phyloP scores from a whole-genome alignment of 164 flowering plant genomes.

The Vitis rotundifolia region DNA sequence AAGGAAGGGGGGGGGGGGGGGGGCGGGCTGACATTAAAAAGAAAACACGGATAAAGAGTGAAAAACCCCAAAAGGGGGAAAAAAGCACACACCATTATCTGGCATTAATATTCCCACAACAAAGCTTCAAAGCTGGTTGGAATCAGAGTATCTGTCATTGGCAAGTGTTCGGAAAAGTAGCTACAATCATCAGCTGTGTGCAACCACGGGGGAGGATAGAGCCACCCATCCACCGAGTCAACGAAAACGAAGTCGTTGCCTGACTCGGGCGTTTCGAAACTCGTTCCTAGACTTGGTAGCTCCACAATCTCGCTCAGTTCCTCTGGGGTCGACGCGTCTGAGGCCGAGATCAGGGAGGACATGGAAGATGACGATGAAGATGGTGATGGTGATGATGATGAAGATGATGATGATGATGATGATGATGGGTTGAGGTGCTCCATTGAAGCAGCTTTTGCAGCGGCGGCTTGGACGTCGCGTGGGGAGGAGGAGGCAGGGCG shows the following conservation, averaged over 20 bases:
- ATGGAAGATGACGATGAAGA: neutral
- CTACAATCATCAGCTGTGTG: slow-evolving; percentile 8
- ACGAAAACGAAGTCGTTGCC: slow-evolving; percentile 27
- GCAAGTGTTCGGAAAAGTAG: slow-evolving; percentile 15
- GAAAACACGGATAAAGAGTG: neutral
- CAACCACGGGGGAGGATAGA: slow-evolving; percentile 25
- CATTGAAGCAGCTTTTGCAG: slow-evolving; percentile 58
- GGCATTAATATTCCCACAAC: slow-evolving; percentile 37
- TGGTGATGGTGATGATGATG: slow-evolving; percentile 3
- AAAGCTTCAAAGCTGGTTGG: slow-evolving; percentile 26
- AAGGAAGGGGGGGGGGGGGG: neutral
- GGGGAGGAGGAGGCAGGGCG: slow-evolving; percentile 54
- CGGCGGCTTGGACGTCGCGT: slow-evolving; percentile 62
- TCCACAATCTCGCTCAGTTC: slow-evolving; percentile 56
- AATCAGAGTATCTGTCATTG: slow-evolving; percentile 21
- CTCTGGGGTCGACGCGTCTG: slow-evolving; percentile 23
- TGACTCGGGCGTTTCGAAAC: slow-evolving; percentile 27
- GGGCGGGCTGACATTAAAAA: neutral
- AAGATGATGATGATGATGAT: slow-evolving; percentile 5
- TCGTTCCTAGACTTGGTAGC: slow-evolving; percentile 44
- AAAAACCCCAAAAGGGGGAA: neutral
- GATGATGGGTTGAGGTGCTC: slow-evolving; percentile 5
- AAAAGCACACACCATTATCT: neutral
- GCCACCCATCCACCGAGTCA: slow-evolving; percentile 34
- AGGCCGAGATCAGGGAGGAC: neutral